Evolutionary conservation across 139 green algal species (phyloP), one percentile per base, ranked within the genome.

Genomic region (Ostreobium quekettii): DNA sequence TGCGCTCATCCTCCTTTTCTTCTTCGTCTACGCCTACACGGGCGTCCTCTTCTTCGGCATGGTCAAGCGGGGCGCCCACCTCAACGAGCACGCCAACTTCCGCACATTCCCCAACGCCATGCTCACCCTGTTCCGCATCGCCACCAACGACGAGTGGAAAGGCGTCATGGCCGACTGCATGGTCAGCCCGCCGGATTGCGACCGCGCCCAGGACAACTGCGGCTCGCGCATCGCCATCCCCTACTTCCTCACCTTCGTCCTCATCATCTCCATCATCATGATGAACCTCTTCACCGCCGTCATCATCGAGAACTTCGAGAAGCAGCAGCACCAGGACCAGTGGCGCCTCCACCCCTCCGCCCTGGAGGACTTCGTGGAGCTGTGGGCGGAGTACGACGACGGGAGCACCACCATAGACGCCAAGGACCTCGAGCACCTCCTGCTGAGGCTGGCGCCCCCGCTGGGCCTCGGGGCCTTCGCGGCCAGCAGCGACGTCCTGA

Each of bases 1-100:
- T 8, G 79, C 78, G 1, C 78, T 93, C 35, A 74, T 93, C 26
- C 57, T 77, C 4, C 75, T 93, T 3, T 47, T 91, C 47, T 89
- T 91, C 74, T 93, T 90, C 75, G 83, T 91, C 32, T 95, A 91
- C 37, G 74, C 80, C 38, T 91, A 93, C 68, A 63, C 62, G 32
- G 75, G 84, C 22, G 78, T 86, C 60, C 74, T 87, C 59, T 69
- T 85, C 38, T 80, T 89, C 53, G 82, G 82, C 2, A 70, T 68
- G 29, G 68, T 85, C 5, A 61, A 75, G 31, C 48, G 69, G 37
- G 42, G 36, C 36, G 8, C 8, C 35, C 58, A 58, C 28, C 42
- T 93, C 59, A 89, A 83, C 60, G 58, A 80, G 30, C 81, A 89
- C 46, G 76, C 74, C 59, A 91, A 91, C 74, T 93, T 93, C 74